These are phyloP conservation scores for Nakazawaea laoshanensis DNA, from an alignment of 805 yeast genomes.

Conservation along the genomic window DNA sequence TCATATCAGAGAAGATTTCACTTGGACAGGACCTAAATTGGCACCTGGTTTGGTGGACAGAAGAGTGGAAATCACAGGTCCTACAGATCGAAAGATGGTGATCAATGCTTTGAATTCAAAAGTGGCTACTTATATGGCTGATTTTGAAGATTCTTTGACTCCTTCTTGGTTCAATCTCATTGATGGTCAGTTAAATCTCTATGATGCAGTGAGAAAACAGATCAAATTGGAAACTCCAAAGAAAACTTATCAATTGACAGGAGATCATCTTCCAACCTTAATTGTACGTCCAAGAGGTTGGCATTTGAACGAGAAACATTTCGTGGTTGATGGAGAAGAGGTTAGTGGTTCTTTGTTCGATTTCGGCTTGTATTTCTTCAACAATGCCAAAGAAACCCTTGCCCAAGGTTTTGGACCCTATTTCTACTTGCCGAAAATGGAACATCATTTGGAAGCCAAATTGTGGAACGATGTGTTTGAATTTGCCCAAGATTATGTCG, in stretches of 20 bases:
- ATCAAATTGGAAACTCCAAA: conserved; percentile 28
- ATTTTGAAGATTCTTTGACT: conserved; percentile 65
- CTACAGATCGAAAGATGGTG: conserved; percentile 70
- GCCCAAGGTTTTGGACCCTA: conserved; percentile 59
- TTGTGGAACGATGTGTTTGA: conserved; percentile 70
- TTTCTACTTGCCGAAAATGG: conserved; percentile 71
- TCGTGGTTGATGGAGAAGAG: conserved; percentile 59
- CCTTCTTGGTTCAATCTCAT: conserved; percentile 64
- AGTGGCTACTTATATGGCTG: conserved; percentile 71
- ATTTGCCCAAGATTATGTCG: conserved; percentile 54
- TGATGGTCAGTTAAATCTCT: conserved; percentile 63
- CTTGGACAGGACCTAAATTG: conserved; percentile 65
- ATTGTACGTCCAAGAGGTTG: conserved; percentile 59
- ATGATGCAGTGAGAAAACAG: conserved; percentile 57
- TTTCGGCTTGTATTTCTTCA: conserved; percentile 63
- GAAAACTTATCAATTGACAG: conserved; percentile 32
- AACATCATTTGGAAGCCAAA: conserved; percentile 67
- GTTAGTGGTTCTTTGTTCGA: conserved; percentile 60
- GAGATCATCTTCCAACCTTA: conserved; percentile 45
- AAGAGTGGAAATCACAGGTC: conserved; percentile 71
- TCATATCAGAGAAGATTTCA: conserved; percentile 52
- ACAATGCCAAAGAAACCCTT: conserved; percentile 53
- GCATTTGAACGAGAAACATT: conserved; percentile 64
- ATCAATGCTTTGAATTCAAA: conserved; percentile 63
- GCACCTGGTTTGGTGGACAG: conserved; percentile 65